Evolutionary conservation across 2,329 filamentous ascomycete genomes (phyloP), one percentile per base, ranked within the genome.

Genomic region (Daldinia sp.): DNA sequence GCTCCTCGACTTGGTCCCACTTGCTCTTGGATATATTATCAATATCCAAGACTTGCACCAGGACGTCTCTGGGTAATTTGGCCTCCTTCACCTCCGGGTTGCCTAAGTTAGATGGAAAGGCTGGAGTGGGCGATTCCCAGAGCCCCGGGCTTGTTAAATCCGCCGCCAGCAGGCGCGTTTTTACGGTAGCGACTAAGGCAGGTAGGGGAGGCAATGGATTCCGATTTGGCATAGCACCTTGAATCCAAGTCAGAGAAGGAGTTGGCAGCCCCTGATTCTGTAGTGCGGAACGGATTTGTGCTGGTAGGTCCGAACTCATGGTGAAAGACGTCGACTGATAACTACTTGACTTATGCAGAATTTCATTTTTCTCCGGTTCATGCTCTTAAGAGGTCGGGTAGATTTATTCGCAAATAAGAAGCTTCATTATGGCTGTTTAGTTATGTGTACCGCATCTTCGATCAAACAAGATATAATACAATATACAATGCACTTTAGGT

Each of bases 1-100:
- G 86, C 30, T 89, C 87, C 75, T 97, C 93, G 29, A 97, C 85
- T 76, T 97, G 93, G 67, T 92, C 90, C 92, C 94, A 96, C 52
- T 90, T 85, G 70, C 90, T 93, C 53, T 85, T 83, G 1, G 89
- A 85, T 17, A 98, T 84, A 73, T 98, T 94, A 73, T 96, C 90
- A 6, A 98, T 82, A 70, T 96, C 93, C 1, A 97, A 79, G 0
- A 98, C 86, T 76, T 98, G 95, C 1, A 95, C 89, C 2, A 90
- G 82, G 0, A 94, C 82, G 29, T 92, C 85, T 1, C 82, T 82
- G 0, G 79, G 63, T 0, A 98, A 79, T 0, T 77, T 79, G 3
- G 80, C 77, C 61, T 92, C 86, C 66, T 84, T 81, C 8, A 83
- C 76, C 3, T 79, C 77, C 0, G 84, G 80, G 67, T 86, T 80